These are phyloP conservation scores for Gynandropsis gynandra DNA, from an alignment of 345 rosid genomes.

Conservation along the genomic window DNA sequence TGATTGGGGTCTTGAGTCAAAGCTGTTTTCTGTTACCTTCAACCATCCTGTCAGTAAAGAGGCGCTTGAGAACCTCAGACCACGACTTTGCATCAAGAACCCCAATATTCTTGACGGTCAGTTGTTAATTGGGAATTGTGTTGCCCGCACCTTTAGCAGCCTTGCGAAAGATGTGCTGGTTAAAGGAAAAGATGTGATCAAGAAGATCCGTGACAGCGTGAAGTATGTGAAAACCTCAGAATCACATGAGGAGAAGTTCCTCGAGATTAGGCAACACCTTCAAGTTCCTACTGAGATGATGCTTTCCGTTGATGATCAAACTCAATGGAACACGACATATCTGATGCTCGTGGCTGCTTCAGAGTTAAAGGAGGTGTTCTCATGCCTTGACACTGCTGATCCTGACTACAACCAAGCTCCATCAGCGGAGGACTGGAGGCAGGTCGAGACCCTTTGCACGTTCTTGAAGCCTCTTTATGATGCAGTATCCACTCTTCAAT, in stretches of 20 bases:
- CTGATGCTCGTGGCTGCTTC: slow-evolving; percentile 80
- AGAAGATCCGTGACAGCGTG: slow-evolving; percentile 72
- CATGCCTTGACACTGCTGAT: slow-evolving; percentile 78
- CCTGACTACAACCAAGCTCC: slow-evolving; percentile 72
- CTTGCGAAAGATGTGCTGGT: slow-evolving; percentile 54
- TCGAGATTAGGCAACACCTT: slow-evolving; percentile 83
- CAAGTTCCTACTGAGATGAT: slow-evolving; percentile 70
- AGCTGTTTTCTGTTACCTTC: slow-evolving; percentile 65
- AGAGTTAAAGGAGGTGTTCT: slow-evolving; percentile 79
- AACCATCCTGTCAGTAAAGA: slow-evolving; percentile 45
- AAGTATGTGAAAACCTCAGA: slow-evolving; percentile 82
- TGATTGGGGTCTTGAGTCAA: slow-evolving; percentile 79
- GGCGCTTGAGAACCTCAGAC: slow-evolving; percentile 56
- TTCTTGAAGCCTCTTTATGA: slow-evolving; percentile 71
- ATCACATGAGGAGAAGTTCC: slow-evolving; percentile 76
- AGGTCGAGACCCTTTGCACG: slow-evolving; percentile 56
- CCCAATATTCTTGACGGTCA: slow-evolving; percentile 74
- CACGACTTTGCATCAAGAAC: slow-evolving; percentile 60
- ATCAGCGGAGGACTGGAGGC: slow-evolving; percentile 66
- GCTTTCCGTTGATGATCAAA: slow-evolving; percentile 62
- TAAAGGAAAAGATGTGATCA: slow-evolving; percentile 45
- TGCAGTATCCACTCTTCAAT: slow-evolving; percentile 50
- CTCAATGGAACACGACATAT: slow-evolving; percentile 77
- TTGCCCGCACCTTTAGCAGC: slow-evolving; percentile 47
- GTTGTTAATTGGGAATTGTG: slow-evolving; percentile 59